Percentiles rank a stretch among this genome's conserved stretches.
Conservation (phyloP, 108 stramenopile genomes). For the Fistulifera pelliculosa region DNA sequence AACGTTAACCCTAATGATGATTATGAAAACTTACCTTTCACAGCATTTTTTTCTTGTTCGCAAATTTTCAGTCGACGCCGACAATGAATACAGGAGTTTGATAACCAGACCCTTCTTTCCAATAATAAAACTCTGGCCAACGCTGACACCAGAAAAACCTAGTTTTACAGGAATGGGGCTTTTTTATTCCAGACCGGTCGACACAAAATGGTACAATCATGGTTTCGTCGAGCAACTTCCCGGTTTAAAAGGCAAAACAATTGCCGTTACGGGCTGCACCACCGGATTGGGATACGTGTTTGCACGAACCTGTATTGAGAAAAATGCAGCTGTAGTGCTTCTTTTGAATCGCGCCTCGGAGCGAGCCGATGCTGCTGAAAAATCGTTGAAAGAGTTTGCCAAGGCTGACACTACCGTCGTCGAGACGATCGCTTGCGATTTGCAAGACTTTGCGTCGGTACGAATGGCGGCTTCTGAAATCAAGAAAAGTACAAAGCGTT, state of each 20-base stretch:
- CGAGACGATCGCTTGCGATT: conserved; percentile 34
- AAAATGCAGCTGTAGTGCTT: conserved; percentile 24
- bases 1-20: no score
- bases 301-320: conserved; percentile 24
- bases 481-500: conserved; percentile 25
- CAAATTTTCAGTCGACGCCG: no score
- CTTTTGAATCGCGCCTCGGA: conserved; percentile 38
- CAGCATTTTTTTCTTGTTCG: no score
- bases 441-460: conserved; percentile 31
- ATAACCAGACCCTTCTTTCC: no score
- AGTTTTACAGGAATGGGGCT: no score
- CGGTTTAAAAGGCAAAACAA: conserved; percentile 28
- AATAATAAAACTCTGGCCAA: no score
- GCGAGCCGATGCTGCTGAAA: conserved; percentile 23
- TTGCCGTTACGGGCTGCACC: conserved; percentile 40
- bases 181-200: no score
- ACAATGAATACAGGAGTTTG: no score
- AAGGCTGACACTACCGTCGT: conserved; percentile 10
- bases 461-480: conserved; percentile 18
- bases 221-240: conserved; percentile 24
- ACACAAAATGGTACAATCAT: no score
- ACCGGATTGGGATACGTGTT: conserved; percentile 26
- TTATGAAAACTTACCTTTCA: no score
- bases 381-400: conserved; percentile 7
- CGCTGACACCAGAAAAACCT: no score